Conservation (phyloP, 768 basidiomycete species). For the Galerina sulciceps region DNA sequence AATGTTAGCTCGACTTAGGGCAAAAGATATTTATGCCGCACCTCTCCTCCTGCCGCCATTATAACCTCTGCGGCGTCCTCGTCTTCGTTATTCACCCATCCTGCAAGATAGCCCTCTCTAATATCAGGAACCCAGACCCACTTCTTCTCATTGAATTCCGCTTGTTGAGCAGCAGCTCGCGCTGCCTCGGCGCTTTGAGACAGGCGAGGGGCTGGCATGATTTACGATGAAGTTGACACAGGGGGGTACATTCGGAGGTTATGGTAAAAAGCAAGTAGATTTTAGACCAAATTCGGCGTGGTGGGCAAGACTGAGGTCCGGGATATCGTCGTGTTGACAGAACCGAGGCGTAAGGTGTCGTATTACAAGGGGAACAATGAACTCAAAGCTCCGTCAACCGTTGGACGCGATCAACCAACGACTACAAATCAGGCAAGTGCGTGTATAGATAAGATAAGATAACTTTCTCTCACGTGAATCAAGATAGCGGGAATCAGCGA, state of each 20-base stretch:
- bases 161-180: constrained; percentile 85
- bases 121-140: constrained; percentile 99
- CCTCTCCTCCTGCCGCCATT: constrained; percentile 85
- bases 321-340: not conserved
- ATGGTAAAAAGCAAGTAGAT: constrained; percentile 8
- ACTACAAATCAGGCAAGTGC: constrained; percentile 27
- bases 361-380: constrained; percentile 15
- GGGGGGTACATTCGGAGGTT: constrained; percentile 14
- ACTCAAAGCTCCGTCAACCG: constrained; percentile 7
- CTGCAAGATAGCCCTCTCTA: constrained; percentile 90
- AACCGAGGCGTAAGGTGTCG: not conserved
- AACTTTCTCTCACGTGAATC: not conserved
- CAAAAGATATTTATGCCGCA: constrained; percentile 33
- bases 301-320: no score
- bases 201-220: constrained; percentile 53
- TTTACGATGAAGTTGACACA: constrained; percentile 6
- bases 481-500: not conserved
- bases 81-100: constrained; percentile 90
- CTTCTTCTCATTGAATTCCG: constrained; percentile 97
- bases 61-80: constrained; percentile 84
- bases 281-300: no score
- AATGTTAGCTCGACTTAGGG: constrained; percentile 1
- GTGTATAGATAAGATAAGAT: constrained; percentile 24
- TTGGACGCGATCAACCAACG: constrained; percentile 31
- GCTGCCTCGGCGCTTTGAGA: constrained; percentile 74